Base-by-base conservation (phyloP, 768 basidiomycete species). In the Lentinus brumalis region DNA sequence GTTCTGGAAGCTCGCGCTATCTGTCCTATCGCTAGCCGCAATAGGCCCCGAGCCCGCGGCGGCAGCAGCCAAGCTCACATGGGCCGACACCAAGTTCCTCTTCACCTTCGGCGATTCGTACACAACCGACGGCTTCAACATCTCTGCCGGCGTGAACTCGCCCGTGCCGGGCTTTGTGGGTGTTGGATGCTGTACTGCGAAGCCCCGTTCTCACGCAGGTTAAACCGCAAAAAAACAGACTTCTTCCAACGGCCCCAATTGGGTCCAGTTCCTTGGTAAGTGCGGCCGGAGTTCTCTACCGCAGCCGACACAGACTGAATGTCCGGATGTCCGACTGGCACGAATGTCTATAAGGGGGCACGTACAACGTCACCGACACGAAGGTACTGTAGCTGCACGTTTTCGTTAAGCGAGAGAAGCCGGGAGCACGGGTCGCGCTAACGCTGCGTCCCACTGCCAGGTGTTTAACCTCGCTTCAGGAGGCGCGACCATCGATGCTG, bases 91-190 rank as follows among this genome's bases (percentile, higher is more conserved):
- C 4, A 71, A 85, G 63, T 86, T 79, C 66, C 65, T 87, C 53
- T 83, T 88, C 63, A 77, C 81, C 1, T 87, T 87, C 64, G 86
- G 86, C 10, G 86, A 87, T 65, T 87, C 84, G 0, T 87, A 87
- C 69, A 84, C 83, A 1, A 74, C 82, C 4, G 79, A 81, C 56
- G 85, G 86, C 9, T 87, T 79, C 68, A 86, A 86, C 63, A 77
- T 86, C 53, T 83, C 85, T 16, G 79, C 78, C 9, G 85, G 85
- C 7, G 72, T 86, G 14, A 64, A 82, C 61, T 83, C 85, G 0
- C 76, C 79, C 6, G 76, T 74, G 44, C 84, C 85, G 14, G 79
- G 80, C 45, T 79, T 75, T 61, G 85, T 86, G 67, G 69, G 81
- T 71, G 29, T 14, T n/a, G 26, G 49, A 52, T 16, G 11, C 30